phyloP scores from a whole-genome alignment of 2,329 filamentous ascomycete species.

The Phaeophleospora eucalypticola region DNA sequence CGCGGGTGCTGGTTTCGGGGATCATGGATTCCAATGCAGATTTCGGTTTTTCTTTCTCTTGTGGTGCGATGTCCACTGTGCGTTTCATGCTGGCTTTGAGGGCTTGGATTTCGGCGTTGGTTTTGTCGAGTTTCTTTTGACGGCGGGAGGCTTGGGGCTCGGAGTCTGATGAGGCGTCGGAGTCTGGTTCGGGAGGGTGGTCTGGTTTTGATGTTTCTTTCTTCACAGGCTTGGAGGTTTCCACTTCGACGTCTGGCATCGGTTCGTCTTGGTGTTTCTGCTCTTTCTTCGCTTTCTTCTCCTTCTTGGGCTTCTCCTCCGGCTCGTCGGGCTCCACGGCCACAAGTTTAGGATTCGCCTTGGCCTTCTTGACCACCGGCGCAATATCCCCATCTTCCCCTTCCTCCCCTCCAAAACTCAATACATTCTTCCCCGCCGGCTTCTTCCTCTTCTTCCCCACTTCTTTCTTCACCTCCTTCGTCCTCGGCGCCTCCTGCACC shows the following conservation, averaged over 20 bases:
- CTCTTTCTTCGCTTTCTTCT: constrained; percentile 11
- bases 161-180: constrained; percentile 18
- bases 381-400: constrained; percentile 54
- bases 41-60: constrained; percentile 56
- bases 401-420: constrained; percentile 71
- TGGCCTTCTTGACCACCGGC: constrained; percentile 67
- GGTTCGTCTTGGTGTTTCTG: constrained; percentile 6
- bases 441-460: constrained; percentile 62
- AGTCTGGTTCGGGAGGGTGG: neutral
- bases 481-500: constrained; percentile 52
- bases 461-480: constrained; percentile 43
- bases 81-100: constrained; percentile 79
- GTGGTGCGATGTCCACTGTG: constrained; percentile 39
- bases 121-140: constrained; percentile 53
- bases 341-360: constrained; percentile 73
- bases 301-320: constrained; percentile 19
- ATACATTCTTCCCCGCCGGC: constrained; percentile 69
- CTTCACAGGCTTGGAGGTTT: constrained; percentile 1
- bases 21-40: constrained; percentile 70
- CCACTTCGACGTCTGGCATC: constrained; percentile 8
- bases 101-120: constrained; percentile 75
- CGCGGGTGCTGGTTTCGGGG: constrained; percentile 64
- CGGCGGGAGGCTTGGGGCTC: constrained; percentile 21
- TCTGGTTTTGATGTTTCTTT: neutral
- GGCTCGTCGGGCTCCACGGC: constrained; percentile 37